Percentiles rank a stretch among this genome's conserved stretches.
These are phyloP conservation scores for Talaromyces sp. DNA, from an alignment of 2,329 filamentous ascomycete species.

Conservation along the genomic window DNA sequence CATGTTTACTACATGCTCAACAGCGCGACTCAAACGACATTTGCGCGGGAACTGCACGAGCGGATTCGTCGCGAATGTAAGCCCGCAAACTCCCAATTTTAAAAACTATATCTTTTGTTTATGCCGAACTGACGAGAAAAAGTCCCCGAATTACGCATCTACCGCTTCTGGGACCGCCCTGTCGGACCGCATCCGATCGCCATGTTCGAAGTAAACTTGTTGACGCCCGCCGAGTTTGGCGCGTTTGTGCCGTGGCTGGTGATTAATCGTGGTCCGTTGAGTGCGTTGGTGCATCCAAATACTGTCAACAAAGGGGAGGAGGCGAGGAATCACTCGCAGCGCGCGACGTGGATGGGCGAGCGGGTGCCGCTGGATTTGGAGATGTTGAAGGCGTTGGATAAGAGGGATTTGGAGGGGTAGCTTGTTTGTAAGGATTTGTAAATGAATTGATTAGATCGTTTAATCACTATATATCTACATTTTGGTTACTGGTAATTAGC, in stretches of 20 bases:
- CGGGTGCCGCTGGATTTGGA: slow-evolving; percentile 38
- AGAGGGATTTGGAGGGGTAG: background rate
- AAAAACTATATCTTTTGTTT: too few species aligned
- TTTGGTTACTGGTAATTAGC: background rate
- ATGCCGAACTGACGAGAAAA: slow-evolving; percentile 20
- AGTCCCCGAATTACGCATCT: slow-evolving; percentile 83
- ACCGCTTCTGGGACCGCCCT: slow-evolving; percentile 68
- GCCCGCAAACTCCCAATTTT: too few species aligned
- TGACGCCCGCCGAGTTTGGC: slow-evolving; percentile 80
- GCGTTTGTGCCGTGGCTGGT: slow-evolving; percentile 83
- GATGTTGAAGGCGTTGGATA: slow-evolving; percentile 24
- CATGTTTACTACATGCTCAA: slow-evolving; percentile 55
- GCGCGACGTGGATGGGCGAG: slow-evolving; percentile 42
- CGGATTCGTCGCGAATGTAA: slow-evolving; percentile 3
- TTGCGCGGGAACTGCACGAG: background rate
- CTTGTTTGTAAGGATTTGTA: background rate
- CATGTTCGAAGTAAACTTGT: slow-evolving; percentile 91
- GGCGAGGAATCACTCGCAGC: slow-evolving; percentile 39
- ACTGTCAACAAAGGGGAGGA: slow-evolving; percentile 47
- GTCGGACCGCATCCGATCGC: slow-evolving; percentile 75
- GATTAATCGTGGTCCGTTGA: slow-evolving; percentile 73
- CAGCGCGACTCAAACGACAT: background rate
- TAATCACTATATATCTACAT: background rate
- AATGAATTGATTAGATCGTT: background rate
- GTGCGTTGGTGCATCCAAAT: slow-evolving; percentile 77